Evolutionary conservation across 163 green algal species (phyloP).

Genomic region (Chloromonas sp.): DNA sequence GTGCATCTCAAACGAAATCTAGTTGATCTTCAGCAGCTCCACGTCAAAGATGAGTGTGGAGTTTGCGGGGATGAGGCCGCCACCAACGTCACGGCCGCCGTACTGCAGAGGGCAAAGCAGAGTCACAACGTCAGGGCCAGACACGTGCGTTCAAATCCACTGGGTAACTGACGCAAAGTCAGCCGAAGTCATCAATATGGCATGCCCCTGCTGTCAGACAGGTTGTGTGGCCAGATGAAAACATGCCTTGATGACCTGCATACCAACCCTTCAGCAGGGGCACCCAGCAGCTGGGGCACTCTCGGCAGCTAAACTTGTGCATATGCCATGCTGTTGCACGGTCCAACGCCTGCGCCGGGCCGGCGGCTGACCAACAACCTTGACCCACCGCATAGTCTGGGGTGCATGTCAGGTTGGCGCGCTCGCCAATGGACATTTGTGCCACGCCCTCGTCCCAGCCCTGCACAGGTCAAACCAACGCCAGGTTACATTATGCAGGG

Average conservation of each 20-base stretch:
- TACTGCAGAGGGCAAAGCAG: not conserved
- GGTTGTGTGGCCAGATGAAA: no score
- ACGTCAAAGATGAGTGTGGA: slow-evolving; percentile 63
- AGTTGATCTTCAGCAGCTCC: not conserved
- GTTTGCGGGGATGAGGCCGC: slow-evolving; percentile 67
- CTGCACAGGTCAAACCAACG: not conserved
- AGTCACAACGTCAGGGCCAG: no score
- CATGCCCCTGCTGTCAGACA: no score
- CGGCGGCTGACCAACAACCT: slow-evolving; percentile 29
- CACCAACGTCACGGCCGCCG: not conserved
- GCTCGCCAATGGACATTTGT: slow-evolving; percentile 60
- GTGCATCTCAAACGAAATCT: no score
- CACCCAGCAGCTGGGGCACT: not conserved
- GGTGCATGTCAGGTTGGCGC: slow-evolving; percentile 59
- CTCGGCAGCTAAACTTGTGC: not conserved
- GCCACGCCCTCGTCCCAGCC: slow-evolving; percentile 72
- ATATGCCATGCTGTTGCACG: not conserved
- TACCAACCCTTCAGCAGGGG: not conserved
- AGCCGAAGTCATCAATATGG: no score
- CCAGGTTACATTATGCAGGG: no score
- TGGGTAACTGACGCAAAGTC: no score
- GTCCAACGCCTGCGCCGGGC: not conserved
- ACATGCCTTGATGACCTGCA: not conserved
- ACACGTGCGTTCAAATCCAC: no score
- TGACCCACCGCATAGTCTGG: slow-evolving; percentile 54